phyloP scores from a whole-genome alignment of 108 stramenopile species.

The Halocafeteria seosinensis region DNA sequence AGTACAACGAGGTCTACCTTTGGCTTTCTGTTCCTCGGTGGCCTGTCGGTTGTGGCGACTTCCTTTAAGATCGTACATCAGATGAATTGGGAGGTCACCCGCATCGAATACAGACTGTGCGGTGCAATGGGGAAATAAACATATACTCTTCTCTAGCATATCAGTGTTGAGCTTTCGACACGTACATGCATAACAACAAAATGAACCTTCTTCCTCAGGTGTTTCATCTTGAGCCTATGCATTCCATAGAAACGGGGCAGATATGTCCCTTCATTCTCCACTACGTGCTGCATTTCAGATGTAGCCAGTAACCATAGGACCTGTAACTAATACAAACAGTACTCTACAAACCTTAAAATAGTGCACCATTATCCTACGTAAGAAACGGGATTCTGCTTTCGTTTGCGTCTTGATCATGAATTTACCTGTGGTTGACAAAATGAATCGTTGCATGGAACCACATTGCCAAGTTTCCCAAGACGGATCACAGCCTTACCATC shows the following conservation, averaged over 20 bases:
- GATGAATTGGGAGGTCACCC: constrained; percentile 31
- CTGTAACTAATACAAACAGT: too few relatives aligned
- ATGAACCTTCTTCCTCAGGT: constrained; percentile 67
- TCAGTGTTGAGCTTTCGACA: too few relatives aligned
- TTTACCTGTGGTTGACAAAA: too few relatives aligned
- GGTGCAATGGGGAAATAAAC: too few relatives aligned
- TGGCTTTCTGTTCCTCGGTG: constrained; percentile 26
- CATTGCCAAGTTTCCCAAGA: too few relatives aligned
- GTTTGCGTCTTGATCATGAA: constrained; percentile 97
- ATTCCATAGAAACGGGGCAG: constrained; percentile 83
- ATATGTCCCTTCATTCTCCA: constrained; percentile 71
- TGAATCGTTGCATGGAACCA: too few relatives aligned
- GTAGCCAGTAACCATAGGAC: too few relatives aligned
- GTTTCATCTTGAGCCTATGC: constrained; percentile 86
- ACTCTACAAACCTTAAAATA: too few relatives aligned
- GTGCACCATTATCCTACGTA: constrained; percentile 69
- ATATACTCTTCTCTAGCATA: too few relatives aligned
- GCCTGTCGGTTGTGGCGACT: constrained; percentile 50
- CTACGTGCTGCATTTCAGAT: too few relatives aligned
- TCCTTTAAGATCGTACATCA: constrained; percentile 81
- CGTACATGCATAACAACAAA: constrained; percentile 88
- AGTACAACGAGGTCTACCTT: too few relatives aligned
- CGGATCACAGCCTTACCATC: too few relatives aligned
- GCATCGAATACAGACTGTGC: constrained; percentile 67
- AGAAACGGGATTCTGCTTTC: constrained; percentile 81